Evolutionary conservation across 208 protist genomes (phyloP), one percentile per base, ranked within the genome.

Genomic region (Herpetomonas tarakana): DNA sequence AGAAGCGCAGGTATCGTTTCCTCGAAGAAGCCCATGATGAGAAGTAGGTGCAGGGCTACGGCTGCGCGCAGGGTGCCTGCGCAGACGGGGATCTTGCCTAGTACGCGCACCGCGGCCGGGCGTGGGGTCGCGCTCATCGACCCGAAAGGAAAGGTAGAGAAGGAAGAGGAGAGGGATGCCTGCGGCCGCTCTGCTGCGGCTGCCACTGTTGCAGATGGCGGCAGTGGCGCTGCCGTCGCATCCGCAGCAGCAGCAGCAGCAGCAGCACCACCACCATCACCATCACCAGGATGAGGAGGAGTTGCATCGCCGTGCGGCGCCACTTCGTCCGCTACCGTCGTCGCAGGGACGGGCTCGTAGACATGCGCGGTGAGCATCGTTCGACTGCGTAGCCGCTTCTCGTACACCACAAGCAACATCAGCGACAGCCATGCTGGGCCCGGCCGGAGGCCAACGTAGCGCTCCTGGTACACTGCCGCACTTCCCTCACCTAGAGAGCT

Each of bases 81-180:
- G 2, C 58, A 30, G 21, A 62, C 16, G 27, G 58, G 58, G 18
- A 62, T 62, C 46, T 53, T 54, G 2, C 58, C 58, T 16, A 62
- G 52, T 3, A 62, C 28, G 7, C 45, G 30, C 11, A 62, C 24
- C 29, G 22, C 24, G 2, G 58, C 26, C 14, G n/a, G 49, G 7
- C 46, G n/a, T 27, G 24, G 25, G 4, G 46, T 29, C 6, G 45
- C 58, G 4, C 11, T 35, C 52, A n/a, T n/a, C 26, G 22, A 56
- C 11, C 12, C 22, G 12, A 56, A 56, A 6, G 35, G 35, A 41
- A 41, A 41, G 11, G 24, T 39, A 4, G 28, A 18, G 28, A 56
- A 28, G n/a, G 21, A 26, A 22, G 47, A 9, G 47, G 18, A 18
- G 11, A 45, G 38, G 18, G 18, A 11, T 45, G 38, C 38, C 38